Evolutionary conservation across 208 protist genomes (phyloP).

Genomic region (Leishmania gerbilli): DNA sequence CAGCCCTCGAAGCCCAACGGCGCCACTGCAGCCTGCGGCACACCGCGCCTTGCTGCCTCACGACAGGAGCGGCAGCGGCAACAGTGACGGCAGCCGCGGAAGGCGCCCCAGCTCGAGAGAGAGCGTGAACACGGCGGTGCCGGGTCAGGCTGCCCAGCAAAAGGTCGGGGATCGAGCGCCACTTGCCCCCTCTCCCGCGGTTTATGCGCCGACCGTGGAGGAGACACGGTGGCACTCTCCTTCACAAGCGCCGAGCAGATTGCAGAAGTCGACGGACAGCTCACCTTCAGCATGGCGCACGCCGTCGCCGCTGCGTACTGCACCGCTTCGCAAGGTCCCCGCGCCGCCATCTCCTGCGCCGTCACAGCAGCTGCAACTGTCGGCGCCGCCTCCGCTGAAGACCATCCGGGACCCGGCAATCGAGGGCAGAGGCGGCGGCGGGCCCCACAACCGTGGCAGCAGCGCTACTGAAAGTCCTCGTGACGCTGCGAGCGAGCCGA

Average conservation of each 20-base stretch:
- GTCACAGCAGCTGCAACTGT: no score
- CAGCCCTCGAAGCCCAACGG: neutral
- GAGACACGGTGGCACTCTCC: neutral
- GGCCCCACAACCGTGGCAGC: neutral
- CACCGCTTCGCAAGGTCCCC: neutral
- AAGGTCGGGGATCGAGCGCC: neutral
- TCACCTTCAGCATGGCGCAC: neutral
- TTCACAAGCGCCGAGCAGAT: neutral
- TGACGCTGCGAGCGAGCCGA: neutral
- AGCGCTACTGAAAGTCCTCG: neutral
- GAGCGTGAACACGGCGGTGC: slow-evolving; percentile 10
- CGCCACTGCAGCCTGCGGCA: neutral
- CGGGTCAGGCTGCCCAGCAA: neutral
- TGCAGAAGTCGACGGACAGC: neutral
- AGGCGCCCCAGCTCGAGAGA: neutral
- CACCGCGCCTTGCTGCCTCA: neutral
- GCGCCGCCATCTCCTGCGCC: neutral
- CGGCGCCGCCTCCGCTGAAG: neutral
- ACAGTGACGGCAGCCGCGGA: neutral
- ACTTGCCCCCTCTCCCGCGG: neutral
- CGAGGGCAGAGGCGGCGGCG: neutral
- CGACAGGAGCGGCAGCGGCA: neutral
- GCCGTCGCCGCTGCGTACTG: slow-evolving; percentile 23
- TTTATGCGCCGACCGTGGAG: neutral
- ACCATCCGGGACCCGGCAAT: neutral